Evolutionary conservation across 2,329 filamentous ascomycete genomes (phyloP).

Genomic region (Xylaria sp.): DNA sequence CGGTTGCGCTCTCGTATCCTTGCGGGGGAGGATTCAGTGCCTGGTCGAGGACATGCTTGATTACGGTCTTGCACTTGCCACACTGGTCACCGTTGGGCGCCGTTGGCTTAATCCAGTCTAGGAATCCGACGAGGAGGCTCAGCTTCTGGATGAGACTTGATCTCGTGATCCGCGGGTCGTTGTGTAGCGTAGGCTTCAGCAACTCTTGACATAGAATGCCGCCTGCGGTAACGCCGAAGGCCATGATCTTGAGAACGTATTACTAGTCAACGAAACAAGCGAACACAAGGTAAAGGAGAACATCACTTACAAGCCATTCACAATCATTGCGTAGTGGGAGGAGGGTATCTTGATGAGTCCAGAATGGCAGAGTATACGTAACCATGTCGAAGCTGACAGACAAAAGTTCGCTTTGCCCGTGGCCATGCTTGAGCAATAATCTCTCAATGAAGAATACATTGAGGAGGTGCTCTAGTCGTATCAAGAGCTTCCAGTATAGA

Average conservation of each 20-base stretch:
- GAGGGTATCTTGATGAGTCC: constrained; percentile 61
- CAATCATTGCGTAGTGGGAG: constrained; percentile 55
- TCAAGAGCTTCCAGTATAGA: constrained; percentile 58
- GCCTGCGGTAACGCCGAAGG: constrained; percentile 59
- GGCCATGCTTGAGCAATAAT: constrained; percentile 59
- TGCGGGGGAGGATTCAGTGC: constrained; percentile 54
- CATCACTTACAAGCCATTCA: constrained; percentile 59
- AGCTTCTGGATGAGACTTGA: constrained; percentile 63
- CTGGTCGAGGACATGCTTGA: constrained; percentile 62
- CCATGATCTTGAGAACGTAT: constrained; percentile 54
- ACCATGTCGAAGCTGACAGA: constrained; percentile 58
- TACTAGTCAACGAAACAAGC: neutral
- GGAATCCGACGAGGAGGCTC: constrained; percentile 61
- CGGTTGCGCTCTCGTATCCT: constrained; percentile 30
- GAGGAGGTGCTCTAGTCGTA: constrained; percentile 62
- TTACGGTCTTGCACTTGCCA: constrained; percentile 57
- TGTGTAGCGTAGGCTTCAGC: constrained; percentile 54
- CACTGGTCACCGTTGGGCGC: constrained; percentile 62
- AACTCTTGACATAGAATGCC: constrained; percentile 63
- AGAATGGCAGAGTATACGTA: constrained; percentile 54
- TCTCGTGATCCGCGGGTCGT: constrained; percentile 53
- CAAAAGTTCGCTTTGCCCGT: constrained; percentile 54
- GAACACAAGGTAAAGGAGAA: neutral
- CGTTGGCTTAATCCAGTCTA: constrained; percentile 61
- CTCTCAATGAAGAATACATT: constrained; percentile 69